These are phyloP conservation scores for Rhinocladiella similis DNA, from an alignment of 2,329 filamentous ascomycete species.

Conservation along the genomic window DNA sequence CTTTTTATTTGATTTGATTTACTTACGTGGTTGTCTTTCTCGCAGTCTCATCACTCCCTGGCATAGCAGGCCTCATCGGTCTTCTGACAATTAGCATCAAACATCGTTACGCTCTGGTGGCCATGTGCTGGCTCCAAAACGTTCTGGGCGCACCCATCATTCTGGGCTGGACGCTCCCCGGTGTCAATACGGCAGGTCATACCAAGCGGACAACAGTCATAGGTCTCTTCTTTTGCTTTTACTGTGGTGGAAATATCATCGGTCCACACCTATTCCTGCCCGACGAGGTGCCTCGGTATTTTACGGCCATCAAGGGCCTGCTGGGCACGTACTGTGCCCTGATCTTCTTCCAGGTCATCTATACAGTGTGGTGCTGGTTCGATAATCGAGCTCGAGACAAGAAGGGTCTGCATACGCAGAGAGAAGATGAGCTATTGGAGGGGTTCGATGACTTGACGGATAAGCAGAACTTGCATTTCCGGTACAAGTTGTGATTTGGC, in stretches of 20 bases:
- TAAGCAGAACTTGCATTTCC: slow-evolving; percentile 38
- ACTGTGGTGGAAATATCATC: slow-evolving; percentile 51
- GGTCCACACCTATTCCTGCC: slow-evolving; percentile 51
- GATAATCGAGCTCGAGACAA: slow-evolving; percentile 20
- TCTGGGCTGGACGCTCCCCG: slow-evolving; percentile 53
- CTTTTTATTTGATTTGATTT: slow-evolving; percentile 27
- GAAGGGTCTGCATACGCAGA: slow-evolving; percentile 8
- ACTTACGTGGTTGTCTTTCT: slow-evolving; percentile 4
- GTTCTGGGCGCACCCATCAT: slow-evolving; percentile 53
- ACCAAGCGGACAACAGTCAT: slow-evolving; percentile 54
- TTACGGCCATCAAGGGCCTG: slow-evolving; percentile 45
- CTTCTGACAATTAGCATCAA: slow-evolving; percentile 50
- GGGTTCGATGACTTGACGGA: slow-evolving; percentile 41
- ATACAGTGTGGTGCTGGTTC: slow-evolving; percentile 21
- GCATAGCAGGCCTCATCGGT: slow-evolving; percentile 50
- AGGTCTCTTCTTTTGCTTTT: slow-evolving; percentile 52
- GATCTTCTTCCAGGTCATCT: slow-evolving; percentile 36
- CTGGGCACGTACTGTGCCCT: slow-evolving; percentile 47
- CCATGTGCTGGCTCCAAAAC: slow-evolving; percentile 55
- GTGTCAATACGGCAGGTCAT: slow-evolving; percentile 50
- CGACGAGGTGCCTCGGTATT: slow-evolving; percentile 45
- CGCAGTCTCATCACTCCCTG: slow-evolving; percentile 28
- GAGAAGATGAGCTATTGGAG: slow-evolving; percentile 29
- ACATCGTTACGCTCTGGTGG: slow-evolving; percentile 51
- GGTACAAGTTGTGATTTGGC: slow-evolving; percentile 37